Evolutionary conservation across 441 rosid species (phyloP).

Genomic region (Pelargonium australe): DNA sequence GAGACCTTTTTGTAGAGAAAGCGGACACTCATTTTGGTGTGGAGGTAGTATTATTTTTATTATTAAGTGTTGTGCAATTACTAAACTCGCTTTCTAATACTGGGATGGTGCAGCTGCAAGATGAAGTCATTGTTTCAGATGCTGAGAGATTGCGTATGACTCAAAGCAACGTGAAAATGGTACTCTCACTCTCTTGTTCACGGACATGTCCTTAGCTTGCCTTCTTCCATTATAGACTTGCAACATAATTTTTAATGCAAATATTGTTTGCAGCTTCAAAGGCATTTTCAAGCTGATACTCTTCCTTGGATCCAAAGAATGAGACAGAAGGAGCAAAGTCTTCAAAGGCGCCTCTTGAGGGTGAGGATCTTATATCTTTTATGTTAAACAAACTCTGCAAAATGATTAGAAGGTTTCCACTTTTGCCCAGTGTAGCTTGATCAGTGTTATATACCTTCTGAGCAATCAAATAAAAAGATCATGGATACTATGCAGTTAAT

Average conservation of each 20-base stretch:
- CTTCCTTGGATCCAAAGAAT: constrained; percentile 87
- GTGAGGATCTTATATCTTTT: constrained; percentile 32
- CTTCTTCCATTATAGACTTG: constrained; percentile 12
- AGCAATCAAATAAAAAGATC: background rate
- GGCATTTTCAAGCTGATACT: constrained; percentile 94
- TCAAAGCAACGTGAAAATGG: constrained; percentile 89
- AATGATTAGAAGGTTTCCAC: background rate
- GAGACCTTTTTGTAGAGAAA: too few species aligned
- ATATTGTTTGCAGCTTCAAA: constrained; percentile 59
- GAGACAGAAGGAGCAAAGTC: constrained; percentile 89
- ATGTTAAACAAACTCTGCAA: constrained; percentile 6
- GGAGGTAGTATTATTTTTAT: background rate
- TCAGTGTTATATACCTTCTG: background rate
- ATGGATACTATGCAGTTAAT: background rate
- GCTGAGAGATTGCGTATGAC: constrained; percentile 84
- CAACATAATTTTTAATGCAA: constrained; percentile 18
- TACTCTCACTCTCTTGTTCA: constrained; percentile 18
- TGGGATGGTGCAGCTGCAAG: constrained; percentile 70
- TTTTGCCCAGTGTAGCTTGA: background rate
- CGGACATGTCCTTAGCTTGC: constrained; percentile 2
- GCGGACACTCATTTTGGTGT: too few species aligned
- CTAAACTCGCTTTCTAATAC: constrained; percentile 7
- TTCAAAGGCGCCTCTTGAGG: constrained; percentile 92
- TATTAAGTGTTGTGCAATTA: background rate
- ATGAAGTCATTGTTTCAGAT: constrained; percentile 89